phyloP scores from a whole-genome alignment of 176 grass and related monocot species.

The Triticum monococcum region DNA sequence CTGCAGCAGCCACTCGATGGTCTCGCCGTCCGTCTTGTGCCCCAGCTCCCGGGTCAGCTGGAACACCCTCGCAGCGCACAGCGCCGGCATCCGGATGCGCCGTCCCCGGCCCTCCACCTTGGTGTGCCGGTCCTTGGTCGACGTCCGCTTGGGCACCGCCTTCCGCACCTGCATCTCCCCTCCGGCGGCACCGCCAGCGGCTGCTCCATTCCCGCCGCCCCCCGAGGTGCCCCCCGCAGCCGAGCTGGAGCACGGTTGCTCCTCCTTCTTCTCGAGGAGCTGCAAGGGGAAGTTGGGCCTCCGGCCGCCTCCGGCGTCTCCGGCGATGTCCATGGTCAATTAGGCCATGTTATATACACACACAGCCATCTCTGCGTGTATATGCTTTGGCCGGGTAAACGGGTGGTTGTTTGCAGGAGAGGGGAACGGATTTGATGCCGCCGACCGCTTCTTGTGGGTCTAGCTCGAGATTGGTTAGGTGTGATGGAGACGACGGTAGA shows the following conservation, averaged over 20 bases:
- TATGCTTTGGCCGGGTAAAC: conserved; percentile 33
- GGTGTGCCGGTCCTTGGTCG: conserved; percentile 92
- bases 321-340: conserved; percentile 59
- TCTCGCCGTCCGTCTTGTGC: conserved; percentile 98
- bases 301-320: conserved; percentile 59
- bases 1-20: conserved; percentile 98
- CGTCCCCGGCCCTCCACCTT: conserved; percentile 88
- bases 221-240: conserved; percentile 36
- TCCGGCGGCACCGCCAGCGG: not conserved
- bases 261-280: conserved; percentile 92
- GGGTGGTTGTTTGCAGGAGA: conserved; percentile 45
- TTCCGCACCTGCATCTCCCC: conserved; percentile 50
- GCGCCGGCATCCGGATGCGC: conserved; percentile 94
- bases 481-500: conserved; percentile 32
- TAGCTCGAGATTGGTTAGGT: conserved; percentile 52
- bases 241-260: conserved; percentile 73
- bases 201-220: conserved; percentile 46
- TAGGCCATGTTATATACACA: conserved; percentile 46
- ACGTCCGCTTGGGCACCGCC: conserved; percentile 64
- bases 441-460: conserved; percentile 30
- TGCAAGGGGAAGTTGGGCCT: conserved; percentile 83
- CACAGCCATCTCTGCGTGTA: conserved; percentile 10
- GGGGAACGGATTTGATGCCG: conserved; percentile 49
- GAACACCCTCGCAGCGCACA: conserved; percentile 92
- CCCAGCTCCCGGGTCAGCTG: conserved; percentile 94